phyloP scores from a whole-genome alignment of 2,329 filamentous ascomycete species.

The Ascochyta rabiei region DNA sequence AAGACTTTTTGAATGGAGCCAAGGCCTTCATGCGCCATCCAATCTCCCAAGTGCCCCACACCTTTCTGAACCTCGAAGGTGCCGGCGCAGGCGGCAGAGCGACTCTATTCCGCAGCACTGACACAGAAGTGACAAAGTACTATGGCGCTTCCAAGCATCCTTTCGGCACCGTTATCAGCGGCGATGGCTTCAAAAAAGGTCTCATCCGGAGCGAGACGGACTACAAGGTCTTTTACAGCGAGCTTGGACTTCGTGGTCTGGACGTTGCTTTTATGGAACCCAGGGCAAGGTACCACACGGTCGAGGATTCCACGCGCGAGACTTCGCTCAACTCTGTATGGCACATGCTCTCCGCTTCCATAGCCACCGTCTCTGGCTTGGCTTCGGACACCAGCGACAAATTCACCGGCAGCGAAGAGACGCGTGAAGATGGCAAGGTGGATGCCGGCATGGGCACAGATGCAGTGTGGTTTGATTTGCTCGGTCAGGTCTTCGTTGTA shows the following conservation, averaged over 20 bases:
- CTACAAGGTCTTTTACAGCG: conserved; percentile 79
- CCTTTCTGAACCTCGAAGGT: conserved; percentile 93
- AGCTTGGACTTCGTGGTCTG: conserved; percentile 81
- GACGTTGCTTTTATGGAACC: conserved; percentile 93
- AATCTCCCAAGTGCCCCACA: conserved; percentile 78
- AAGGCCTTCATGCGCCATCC: conserved; percentile 84
- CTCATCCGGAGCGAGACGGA: conserved; percentile 87
- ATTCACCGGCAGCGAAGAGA: conserved; percentile 68
- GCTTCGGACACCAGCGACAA: conserved; percentile 69
- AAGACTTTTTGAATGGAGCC: conserved; percentile 89
- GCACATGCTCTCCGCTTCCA: conserved; percentile 91
- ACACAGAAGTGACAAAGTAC: conserved; percentile 80
- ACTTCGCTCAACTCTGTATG: conserved; percentile 75
- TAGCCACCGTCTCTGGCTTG: conserved; percentile 75
- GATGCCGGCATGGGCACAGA: conserved; percentile 69
- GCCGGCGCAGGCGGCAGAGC: conserved; percentile 90
- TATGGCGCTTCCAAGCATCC: conserved; percentile 76
- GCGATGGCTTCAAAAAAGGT: conserved; percentile 81
- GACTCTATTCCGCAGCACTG: conserved; percentile 84
- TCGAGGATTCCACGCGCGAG: conserved; percentile 83
- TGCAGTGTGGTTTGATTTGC: conserved; percentile 93
- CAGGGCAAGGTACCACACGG: conserved; percentile 85
- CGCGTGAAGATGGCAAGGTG: conserved; percentile 65
- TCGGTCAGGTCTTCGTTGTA: conserved; percentile 78
- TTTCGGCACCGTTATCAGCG: conserved; percentile 81